phyloP scores from a whole-genome alignment of 352 stramenopile genomes.

The Phytophthora boehmeriae region DNA sequence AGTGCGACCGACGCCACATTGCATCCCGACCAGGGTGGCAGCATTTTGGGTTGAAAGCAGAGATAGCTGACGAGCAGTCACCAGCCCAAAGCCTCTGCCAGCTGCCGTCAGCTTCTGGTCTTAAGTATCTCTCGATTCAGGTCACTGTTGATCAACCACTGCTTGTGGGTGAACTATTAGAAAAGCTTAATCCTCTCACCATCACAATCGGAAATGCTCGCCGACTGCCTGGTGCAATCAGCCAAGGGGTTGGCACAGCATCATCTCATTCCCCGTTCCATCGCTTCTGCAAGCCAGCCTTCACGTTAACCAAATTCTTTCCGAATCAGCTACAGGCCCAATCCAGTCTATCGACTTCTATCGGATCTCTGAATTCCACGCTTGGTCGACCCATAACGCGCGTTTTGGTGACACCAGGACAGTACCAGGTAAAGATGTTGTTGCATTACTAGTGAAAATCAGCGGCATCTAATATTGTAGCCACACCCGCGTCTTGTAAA shows the following conservation, averaged over 20 bases:
- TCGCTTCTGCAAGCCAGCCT: constrained; percentile 59
- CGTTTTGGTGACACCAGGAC: constrained; percentile 42
- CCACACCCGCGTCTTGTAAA: not conserved
- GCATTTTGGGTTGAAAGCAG: constrained; percentile 3
- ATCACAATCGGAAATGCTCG: constrained; percentile 52
- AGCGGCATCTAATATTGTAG: not conserved
- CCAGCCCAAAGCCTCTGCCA: constrained; percentile 33
- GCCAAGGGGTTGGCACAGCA: constrained; percentile 15
- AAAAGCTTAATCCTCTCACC: constrained; percentile 72
- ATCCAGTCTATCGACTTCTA: not conserved
- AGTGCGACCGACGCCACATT: not conserved
- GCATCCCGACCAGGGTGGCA: not conserved
- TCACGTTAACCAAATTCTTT: constrained; percentile 63
- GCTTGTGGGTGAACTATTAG: constrained; percentile 39
- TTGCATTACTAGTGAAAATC: not conserved
- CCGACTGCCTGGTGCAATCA: constrained; percentile 55
- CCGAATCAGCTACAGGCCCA: constrained; percentile 29
- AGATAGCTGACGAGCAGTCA: constrained; percentile 14
- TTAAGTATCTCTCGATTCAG: constrained; percentile 56
- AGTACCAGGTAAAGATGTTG: constrained; percentile 38
- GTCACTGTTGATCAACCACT: constrained; percentile 57
- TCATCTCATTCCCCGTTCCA: constrained; percentile 48
- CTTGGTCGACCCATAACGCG: constrained; percentile 19
- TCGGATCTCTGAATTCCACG: not conserved
- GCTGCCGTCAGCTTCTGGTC: constrained; percentile 31